Percentiles rank a stretch among this genome's conserved stretches.
phyloP scores from a whole-genome alignment of 2,329 filamentous ascomycete species.

The Ascochyta viciae-villosae region DNA sequence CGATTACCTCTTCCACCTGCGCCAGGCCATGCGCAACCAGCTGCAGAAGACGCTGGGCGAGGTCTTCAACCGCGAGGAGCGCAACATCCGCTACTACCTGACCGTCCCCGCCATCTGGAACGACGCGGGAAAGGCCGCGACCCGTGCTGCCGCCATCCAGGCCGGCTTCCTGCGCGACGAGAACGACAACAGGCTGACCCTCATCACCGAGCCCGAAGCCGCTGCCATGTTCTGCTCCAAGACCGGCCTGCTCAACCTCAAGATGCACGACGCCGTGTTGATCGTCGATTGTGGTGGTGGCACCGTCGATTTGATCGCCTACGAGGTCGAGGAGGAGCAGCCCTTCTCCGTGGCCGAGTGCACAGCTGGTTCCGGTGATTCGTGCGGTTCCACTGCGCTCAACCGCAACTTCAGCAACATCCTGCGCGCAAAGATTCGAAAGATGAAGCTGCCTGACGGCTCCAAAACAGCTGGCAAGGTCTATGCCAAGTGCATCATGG shows the following conservation, averaged over 20 bases:
- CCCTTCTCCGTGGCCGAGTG: constrained; percentile 97
- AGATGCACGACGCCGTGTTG: constrained; percentile 96
- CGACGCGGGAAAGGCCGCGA: constrained; percentile 96
- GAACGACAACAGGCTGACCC: constrained; percentile 93
- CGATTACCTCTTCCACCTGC: constrained; percentile 97
- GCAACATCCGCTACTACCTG: constrained; percentile 96
- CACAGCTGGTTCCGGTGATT: constrained; percentile 95
- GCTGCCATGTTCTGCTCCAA: constrained; percentile 98
- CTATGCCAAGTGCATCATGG: constrained; percentile 99
- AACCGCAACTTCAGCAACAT: constrained; percentile 99
- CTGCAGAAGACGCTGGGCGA: constrained; percentile 96
- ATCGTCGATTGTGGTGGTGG: constrained; percentile 99
- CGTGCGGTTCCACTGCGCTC: constrained; percentile 95
- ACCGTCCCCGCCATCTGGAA: constrained; percentile 99
- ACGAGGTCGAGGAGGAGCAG: constrained; percentile 97
- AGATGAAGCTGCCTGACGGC: constrained; percentile 98
- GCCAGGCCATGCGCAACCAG: constrained; percentile 94
- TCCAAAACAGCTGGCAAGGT: constrained; percentile 98
- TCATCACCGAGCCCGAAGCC: constrained; percentile 96
- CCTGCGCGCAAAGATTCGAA: constrained; percentile 93
- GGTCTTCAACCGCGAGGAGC: constrained; percentile 96
- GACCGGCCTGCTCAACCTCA: constrained; percentile 92
- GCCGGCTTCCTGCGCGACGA: constrained; percentile 96
- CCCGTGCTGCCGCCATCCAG: constrained; percentile 92
- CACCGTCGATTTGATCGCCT: constrained; percentile 98